Evolutionary conservation across 306 rosid species (phyloP).

Genomic region (Benincasa hispida): DNA sequence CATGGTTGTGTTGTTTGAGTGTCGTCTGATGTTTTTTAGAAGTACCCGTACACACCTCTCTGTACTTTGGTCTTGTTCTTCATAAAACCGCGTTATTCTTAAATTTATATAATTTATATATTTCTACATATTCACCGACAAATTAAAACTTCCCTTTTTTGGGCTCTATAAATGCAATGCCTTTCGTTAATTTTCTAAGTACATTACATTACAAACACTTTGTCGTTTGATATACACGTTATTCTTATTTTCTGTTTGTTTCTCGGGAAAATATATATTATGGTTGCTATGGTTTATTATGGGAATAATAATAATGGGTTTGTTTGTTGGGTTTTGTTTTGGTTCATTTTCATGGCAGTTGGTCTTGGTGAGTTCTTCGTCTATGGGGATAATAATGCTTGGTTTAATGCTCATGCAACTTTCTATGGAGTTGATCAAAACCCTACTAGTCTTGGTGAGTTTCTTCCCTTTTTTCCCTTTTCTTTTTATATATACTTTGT

Average conservation of each 20-base stretch:
- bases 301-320: not conserved
- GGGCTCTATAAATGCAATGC: not conserved
- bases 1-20: too few relatives aligned
- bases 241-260: not conserved
- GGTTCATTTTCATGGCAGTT: conserved; percentile 5
- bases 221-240: not conserved
- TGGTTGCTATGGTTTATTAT: conserved; percentile 16
- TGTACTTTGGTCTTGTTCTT: too few relatives aligned
- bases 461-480: not conserved
- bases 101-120: not conserved
- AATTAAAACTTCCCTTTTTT: not conserved
- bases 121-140: conserved; percentile 5
- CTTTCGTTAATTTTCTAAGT: not conserved
- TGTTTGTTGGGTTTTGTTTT: conserved; percentile 11
- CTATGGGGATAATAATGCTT: conserved; percentile 18
- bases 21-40: too few relatives aligned
- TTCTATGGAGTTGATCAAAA: conserved; percentile 63
- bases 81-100: too few relatives aligned
- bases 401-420: conserved; percentile 81
- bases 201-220: not conserved
- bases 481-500: too few relatives aligned
- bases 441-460: conserved; percentile 61
- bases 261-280: not conserved
- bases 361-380: conserved; percentile 6
- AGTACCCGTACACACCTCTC: too few relatives aligned